Evolutionary conservation across 768 basidiomycete genomes (phyloP).

Genomic region (Tulasnella sp.): DNA sequence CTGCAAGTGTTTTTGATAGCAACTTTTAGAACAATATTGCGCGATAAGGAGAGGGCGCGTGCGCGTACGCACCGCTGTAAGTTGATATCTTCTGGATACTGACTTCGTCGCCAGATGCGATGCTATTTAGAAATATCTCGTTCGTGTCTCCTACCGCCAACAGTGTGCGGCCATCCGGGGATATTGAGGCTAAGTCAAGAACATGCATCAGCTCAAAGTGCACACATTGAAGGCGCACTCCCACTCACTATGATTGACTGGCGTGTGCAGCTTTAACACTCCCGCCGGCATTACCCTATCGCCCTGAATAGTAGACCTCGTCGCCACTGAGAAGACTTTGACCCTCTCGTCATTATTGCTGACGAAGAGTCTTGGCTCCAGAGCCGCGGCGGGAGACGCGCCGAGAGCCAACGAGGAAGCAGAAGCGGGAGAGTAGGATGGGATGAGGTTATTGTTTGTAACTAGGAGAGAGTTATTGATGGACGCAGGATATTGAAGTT

Average conservation of each 20-base stretch:
- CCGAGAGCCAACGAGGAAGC: not conserved
- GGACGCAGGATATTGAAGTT: conserved; percentile 26
- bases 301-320: conserved; percentile 31
- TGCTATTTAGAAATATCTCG: conserved; percentile 69
- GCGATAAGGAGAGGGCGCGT: too few relatives aligned
- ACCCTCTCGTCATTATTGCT: conserved; percentile 81
- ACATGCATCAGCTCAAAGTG: conserved; percentile 14
- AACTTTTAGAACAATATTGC: not conserved
- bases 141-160: conserved; percentile 87
- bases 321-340: conserved; percentile 65
- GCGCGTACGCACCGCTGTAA: conserved; percentile 30
- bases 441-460: conserved; percentile 25
- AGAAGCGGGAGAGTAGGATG: not conserved
- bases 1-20: not conserved
- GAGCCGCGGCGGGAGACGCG: conserved; percentile 43
- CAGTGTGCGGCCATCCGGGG: conserved; percentile 76
- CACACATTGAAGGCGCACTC: not conserved
- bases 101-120: conserved; percentile 51
- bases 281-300: conserved; percentile 41
- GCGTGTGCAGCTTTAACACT: conserved; percentile 46
- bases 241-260: conserved; percentile 69
- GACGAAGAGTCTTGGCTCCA: conserved; percentile 60
- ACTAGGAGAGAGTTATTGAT: conserved; percentile 75
- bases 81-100: conserved; percentile 55
- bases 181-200: conserved; percentile 60